phyloP scores from a whole-genome alignment of 2,329 filamentous ascomycete genomes.

The Trichoderma semiorbis region DNA sequence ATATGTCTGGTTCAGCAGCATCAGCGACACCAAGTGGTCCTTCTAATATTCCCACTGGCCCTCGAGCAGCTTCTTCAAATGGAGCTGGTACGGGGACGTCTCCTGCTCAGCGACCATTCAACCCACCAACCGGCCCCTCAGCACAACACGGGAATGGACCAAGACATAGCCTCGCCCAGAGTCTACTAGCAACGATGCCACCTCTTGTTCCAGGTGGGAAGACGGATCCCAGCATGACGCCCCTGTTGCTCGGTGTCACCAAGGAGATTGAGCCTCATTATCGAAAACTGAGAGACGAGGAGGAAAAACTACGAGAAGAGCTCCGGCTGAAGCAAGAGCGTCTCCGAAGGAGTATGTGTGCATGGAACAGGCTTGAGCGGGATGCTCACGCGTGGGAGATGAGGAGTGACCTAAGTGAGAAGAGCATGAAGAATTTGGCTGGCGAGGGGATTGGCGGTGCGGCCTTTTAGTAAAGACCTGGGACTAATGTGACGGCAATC shows the following conservation, averaged over 20 bases:
- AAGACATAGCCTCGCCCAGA: slow-evolving; percentile 50
- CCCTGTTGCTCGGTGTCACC: slow-evolving; percentile 46
- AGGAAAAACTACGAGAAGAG: slow-evolving; percentile 55
- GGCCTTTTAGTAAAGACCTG: slow-evolving; percentile 42
- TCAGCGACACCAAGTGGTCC: slow-evolving; percentile 41
- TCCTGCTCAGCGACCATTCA: slow-evolving; percentile 47
- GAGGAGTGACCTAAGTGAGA: slow-evolving; percentile 54
- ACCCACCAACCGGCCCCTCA: slow-evolving; percentile 55
- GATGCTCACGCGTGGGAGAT: slow-evolving; percentile 54
- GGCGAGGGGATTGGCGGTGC: slow-evolving; percentile 55
- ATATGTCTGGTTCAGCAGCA: slow-evolving; percentile 33
- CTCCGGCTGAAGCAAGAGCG: slow-evolving; percentile 52
- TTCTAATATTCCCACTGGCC: slow-evolving; percentile 47
- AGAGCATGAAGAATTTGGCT: slow-evolving; percentile 53
- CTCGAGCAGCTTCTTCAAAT: slow-evolving; percentile 35
- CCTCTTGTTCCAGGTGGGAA: slow-evolving; percentile 54
- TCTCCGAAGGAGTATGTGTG: slow-evolving; percentile 49
- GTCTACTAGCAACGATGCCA: slow-evolving; percentile 49
- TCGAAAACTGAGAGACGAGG: slow-evolving; percentile 53
- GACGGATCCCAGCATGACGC: slow-evolving; percentile 45
- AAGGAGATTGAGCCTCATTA: slow-evolving; percentile 54
- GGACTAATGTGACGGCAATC: not conserved
- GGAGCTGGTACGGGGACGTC: slow-evolving; percentile 38
- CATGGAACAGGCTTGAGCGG: slow-evolving; percentile 53
- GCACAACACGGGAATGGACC: slow-evolving; percentile 36